phyloP scores from a whole-genome alignment of 768 basidiomycete species.

The Mycena epipterygia region DNA sequence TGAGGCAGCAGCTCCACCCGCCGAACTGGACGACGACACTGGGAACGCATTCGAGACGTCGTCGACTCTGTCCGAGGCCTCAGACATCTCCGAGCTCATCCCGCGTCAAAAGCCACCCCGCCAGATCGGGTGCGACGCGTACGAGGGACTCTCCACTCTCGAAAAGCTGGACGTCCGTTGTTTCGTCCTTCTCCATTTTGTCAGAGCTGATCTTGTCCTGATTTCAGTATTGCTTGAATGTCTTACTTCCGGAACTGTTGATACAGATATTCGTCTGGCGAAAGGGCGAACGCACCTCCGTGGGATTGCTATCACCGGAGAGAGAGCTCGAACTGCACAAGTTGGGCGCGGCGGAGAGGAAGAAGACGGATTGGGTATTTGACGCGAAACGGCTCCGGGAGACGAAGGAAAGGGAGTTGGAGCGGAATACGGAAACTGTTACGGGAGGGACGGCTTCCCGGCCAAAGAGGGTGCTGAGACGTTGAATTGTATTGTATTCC shows the following conservation, averaged over 20 bases:
- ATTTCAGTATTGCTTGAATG: conserved; percentile 75
- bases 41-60: conserved; percentile 28
- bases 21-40: not conserved
- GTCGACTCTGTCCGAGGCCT: conserved; percentile 37
- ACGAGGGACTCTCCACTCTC: conserved; percentile 57
- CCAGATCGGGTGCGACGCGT: conserved; percentile 56
- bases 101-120: conserved; percentile 33
- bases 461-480: conserved; percentile 2
- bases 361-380: conserved; percentile 78
- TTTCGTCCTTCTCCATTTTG: conserved; percentile 14
- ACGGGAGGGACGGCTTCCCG: conserved; percentile 20
- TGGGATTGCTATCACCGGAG: conserved; percentile 60
- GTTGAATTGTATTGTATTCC: not conserved
- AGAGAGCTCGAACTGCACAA: conserved; percentile 71
- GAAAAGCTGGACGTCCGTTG: conserved; percentile 67
- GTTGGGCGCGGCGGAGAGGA: conserved; percentile 60
- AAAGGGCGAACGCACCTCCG: conserved; percentile 65
- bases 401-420: conserved; percentile 44
- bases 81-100: conserved; percentile 12
- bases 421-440: conserved; percentile 28
- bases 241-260: conserved; percentile 80
- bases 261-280: conserved; percentile 85
- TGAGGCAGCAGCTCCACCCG: not conserved
- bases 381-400: conserved; percentile 66
- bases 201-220: not conserved